Evolutionary conservation across 768 basidiomycete genomes (phyloP).

Genomic region (Tylopilus rubrobrunneus): DNA sequence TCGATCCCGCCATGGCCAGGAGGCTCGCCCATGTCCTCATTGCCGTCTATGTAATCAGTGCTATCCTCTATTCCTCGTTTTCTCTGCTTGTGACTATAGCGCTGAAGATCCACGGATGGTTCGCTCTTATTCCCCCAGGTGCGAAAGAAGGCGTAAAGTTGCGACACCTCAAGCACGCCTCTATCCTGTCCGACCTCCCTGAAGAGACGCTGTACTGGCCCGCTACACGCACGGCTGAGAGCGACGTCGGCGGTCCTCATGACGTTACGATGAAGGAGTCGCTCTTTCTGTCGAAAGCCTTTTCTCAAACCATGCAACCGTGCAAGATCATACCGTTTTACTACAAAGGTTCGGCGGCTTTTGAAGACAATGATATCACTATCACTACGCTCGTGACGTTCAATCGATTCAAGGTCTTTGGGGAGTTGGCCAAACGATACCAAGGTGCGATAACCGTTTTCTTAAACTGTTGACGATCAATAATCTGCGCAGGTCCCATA

Average conservation of each 20-base stretch:
- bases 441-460: conserved; percentile 47
- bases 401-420: conserved; percentile 71
- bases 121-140: background rate
- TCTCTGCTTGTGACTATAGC: conserved; percentile 16
- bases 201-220: conserved; percentile 25
- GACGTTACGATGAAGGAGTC: conserved; percentile 40
- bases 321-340: conserved; percentile 79
- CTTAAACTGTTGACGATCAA: background rate
- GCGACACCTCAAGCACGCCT: background rate
- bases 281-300: conserved; percentile 64
- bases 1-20: conserved; percentile 5
- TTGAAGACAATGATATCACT: conserved; percentile 68
- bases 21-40: conserved; percentile 14
- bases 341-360: conserved; percentile 58
- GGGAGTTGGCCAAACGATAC: conserved; percentile 71
- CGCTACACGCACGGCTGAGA: background rate
- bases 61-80: conserved; percentile 32
- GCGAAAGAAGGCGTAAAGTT: background rate
- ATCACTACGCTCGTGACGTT: conserved; percentile 82
- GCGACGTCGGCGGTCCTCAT: background rate
- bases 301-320: conserved; percentile 65
- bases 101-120: conserved; percentile 6
- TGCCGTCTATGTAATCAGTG: conserved; percentile 22
- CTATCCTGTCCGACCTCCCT: conserved; percentile 1
- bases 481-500: conserved; percentile 59